A percentile compares a stretch with the other conserved stretches of the same genome.
These are phyloP conservation scores for Gryganskiella cystojenkinii DNA, from an alignment of 192 early-diverging fungal species.

Conservation along the genomic window DNA sequence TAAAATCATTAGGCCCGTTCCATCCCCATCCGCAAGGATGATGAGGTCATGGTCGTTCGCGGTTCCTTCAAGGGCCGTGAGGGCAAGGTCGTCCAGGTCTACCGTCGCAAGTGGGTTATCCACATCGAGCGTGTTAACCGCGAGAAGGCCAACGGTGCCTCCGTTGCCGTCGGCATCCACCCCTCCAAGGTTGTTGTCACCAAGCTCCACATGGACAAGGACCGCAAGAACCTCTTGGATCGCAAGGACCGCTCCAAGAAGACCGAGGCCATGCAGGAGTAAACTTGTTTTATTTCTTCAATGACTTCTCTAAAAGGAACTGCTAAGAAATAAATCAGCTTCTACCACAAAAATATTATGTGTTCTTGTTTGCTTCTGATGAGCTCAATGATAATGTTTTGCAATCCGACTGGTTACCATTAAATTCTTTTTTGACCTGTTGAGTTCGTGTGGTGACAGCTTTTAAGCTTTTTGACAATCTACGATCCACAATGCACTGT, in stretches of 20 bases:
- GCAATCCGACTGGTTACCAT: too few species aligned
- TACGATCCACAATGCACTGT: too few species aligned
- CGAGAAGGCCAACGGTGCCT: conserved; percentile 98
- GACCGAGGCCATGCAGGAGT: conserved; percentile 52
- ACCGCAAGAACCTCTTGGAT: conserved; percentile 89
- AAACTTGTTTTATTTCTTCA: conserved; percentile 25
- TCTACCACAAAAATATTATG: too few species aligned
- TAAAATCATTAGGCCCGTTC: conserved; percentile 77
- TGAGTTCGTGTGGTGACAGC: too few species aligned
- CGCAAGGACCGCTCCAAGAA: conserved; percentile 81
- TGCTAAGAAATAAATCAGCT: too few species aligned
- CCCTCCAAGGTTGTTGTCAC: conserved; percentile 99
- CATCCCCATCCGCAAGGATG: conserved; percentile 97
- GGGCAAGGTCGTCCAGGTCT: conserved; percentile 96
- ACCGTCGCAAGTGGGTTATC: conserved; percentile 99
- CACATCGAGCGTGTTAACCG: conserved; percentile 96
- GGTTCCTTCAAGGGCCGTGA: conserved; percentile 97
- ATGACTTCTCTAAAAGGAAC: too few species aligned
- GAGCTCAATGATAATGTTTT: too few species aligned
- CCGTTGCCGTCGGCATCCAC: conserved; percentile 93
- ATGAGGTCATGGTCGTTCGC: conserved; percentile 96
- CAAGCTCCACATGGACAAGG: conserved; percentile 96
- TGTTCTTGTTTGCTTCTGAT: too few species aligned
- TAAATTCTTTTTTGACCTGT: too few species aligned
- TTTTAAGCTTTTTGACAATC: too few species aligned